Conservation (phyloP, 805 yeast species). For the Isabelozyma pseudorhagii region DNA sequence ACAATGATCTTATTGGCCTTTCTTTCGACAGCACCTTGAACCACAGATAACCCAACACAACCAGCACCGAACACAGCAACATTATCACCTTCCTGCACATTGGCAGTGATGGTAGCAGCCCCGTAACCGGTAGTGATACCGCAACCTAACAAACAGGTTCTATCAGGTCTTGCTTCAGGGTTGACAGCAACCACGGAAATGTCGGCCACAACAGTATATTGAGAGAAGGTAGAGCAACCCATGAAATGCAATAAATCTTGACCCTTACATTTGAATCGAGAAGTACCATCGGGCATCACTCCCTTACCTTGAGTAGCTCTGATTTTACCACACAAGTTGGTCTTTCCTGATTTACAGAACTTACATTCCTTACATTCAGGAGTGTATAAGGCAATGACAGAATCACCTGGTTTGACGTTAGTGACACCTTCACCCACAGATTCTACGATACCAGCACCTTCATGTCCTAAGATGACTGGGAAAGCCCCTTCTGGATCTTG, state of each 20-base stretch:
- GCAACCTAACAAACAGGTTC: constrained; percentile 92
- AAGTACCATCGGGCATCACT: constrained; percentile 97
- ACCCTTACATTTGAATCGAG: constrained; percentile 85
- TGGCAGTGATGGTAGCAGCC: constrained; percentile 92
- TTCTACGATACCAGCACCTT: constrained; percentile 97
- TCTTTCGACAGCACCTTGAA: constrained; percentile 88
- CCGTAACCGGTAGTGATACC: constrained; percentile 99
- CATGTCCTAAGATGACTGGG: constrained; percentile 94
- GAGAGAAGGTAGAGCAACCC: constrained; percentile 98
- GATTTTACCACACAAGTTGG: constrained; percentile 92
- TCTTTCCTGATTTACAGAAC: constrained; percentile 91
- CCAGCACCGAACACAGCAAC: constrained; percentile 98
- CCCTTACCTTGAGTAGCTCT: constrained; percentile 98
- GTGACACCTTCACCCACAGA: constrained; percentile 93
- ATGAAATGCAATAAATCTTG: constrained; percentile 84
- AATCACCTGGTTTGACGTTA: constrained; percentile 87
- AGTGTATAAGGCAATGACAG: constrained; percentile 90
- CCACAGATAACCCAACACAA: constrained; percentile 92
- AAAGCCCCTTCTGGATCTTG: constrained; percentile 94
- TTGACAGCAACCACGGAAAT: constrained; percentile 93
- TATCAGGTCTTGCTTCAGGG: constrained; percentile 77
- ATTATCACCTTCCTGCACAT: constrained; percentile 85
- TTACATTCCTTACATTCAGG: constrained; percentile 96
- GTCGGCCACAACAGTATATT: constrained; percentile 97
- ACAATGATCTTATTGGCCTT: constrained; percentile 81